Conservation (phyloP, 2,329 filamentous ascomycete genomes). For the Sporothrix pallida region DNA sequence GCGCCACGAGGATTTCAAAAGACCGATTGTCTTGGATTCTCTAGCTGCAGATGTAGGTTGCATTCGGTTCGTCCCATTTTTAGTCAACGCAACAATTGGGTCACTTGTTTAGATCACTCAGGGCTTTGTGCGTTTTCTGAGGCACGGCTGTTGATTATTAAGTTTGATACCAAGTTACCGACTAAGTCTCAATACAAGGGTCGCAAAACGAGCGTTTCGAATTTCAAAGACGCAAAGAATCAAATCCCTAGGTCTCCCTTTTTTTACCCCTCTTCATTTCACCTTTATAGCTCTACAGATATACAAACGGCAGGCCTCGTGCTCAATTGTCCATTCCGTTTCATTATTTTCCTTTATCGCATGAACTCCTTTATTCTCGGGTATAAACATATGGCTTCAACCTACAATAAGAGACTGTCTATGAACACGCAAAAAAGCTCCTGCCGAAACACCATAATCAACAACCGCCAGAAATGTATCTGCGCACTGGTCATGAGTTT, state of each 20-base stretch:
- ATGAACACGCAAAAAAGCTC: background rate
- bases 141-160: too few species aligned
- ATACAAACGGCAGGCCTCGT: constrained; percentile 9
- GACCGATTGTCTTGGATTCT: too few species aligned
- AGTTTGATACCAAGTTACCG: too few species aligned
- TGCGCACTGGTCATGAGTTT: constrained; percentile 19
- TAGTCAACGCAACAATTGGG: background rate
- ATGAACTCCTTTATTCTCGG: constrained; percentile 12
- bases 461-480: background rate
- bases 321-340: background rate
- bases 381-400: background rate
- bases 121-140: background rate
- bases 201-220: too few species aligned
- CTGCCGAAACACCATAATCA: background rate
- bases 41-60: constrained; percentile 2
- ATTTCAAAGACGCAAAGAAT: too few species aligned
- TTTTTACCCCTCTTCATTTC: background rate
- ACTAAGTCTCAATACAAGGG: too few species aligned
- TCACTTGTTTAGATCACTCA: background rate
- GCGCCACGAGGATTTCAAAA: background rate
- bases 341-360: background rate
- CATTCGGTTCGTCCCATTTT: constrained; percentile 12
- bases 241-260: background rate
- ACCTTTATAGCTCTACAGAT: constrained; percentile 19
- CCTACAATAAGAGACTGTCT: background rate